Base-by-base conservation (phyloP, 805 yeast genomes). In the Zygosaccharomyces bailii region DNA sequence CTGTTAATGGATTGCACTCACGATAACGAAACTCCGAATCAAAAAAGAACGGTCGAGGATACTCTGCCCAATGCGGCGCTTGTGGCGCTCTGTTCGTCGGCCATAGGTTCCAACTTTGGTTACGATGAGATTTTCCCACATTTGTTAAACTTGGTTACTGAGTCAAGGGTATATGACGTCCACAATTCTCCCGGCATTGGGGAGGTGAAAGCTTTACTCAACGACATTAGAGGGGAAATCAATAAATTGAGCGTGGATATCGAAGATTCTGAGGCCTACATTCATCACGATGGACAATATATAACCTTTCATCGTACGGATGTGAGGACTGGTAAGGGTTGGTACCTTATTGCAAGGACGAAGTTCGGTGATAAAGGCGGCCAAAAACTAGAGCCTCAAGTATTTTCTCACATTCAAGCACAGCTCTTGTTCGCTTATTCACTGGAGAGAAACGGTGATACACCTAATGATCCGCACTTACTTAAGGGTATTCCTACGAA, bases 1-100 rank as follows among this genome's bases (percentile, higher is more conserved):
- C 71, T 93, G 55, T 84, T 91, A 55, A 91, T 93, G 97, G 98
- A 93, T 60, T 91, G 97, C 59, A 90, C 98, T 1, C 99, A 91
- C 63, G 99, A 91, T 64, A 91, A 91, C 60, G 93, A 89, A 66
- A 83, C 81, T 16, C 96, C 97, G 1, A 76, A 74, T 34, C 95
- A 91, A 55, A 88, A 85, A 66, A 79, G 98, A 61, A 89, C 96
- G 0, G 84, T 87, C 1, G 96, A 90, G 60, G 99, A 91, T 59
- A 90, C 98, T 0, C 72, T 91, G 34, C 95, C 97, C 7, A 91
- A 85, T 57, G 97, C 97, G 2, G 99, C 96, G 0, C 71, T 91
- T 42, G 97, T 93, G 3, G 83, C 97, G 0, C 78, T 91, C 61
- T 90, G 98, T 57, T 80, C 95, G 0, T 86, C 95, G 42, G 96